These are phyloP conservation scores for Candida boleticola DNA, from an alignment of 805 yeast genomes.

Conservation along the genomic window DNA sequence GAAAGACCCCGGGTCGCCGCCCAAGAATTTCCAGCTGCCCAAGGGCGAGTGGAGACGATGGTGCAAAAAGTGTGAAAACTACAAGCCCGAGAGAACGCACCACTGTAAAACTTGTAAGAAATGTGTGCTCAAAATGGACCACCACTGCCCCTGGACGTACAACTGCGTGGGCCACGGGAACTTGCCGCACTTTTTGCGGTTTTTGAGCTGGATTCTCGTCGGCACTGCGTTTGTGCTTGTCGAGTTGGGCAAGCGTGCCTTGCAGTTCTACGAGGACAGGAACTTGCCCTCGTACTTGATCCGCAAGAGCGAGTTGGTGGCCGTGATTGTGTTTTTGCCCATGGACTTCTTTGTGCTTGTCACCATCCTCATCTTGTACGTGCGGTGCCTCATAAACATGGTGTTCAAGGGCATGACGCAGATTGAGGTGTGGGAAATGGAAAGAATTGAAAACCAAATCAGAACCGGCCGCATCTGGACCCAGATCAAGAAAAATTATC, in stretches of 20 bases:
- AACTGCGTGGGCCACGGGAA: slow-evolving; percentile 85
- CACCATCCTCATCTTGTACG: slow-evolving; percentile 55
- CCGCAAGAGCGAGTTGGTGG: slow-evolving; percentile 49
- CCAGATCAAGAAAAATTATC: slow-evolving; percentile 45
- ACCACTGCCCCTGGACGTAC: slow-evolving; percentile 90
- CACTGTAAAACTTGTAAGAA: slow-evolving; percentile 77
- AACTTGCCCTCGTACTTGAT: slow-evolving; percentile 57
- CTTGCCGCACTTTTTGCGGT: slow-evolving; percentile 76
- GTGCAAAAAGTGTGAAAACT: slow-evolving; percentile 68
- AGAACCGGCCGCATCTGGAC: slow-evolving; percentile 54
- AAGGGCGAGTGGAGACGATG: slow-evolving; percentile 59
- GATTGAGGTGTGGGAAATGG: slow-evolving; percentile 91
- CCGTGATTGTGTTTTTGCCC: slow-evolving; percentile 55
- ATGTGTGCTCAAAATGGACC: slow-evolving; percentile 90
- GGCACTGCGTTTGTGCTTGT: slow-evolving; percentile 48
- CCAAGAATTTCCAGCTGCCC: slow-evolving; percentile 42
- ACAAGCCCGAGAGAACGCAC: slow-evolving; percentile 82
- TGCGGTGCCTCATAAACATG: slow-evolving; percentile 60
- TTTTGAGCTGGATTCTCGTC: slow-evolving; percentile 62
- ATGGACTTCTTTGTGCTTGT: slow-evolving; percentile 57
- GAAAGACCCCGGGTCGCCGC: slow-evolving; percentile 68
- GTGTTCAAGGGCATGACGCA: slow-evolving; percentile 72
- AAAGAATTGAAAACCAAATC: slow-evolving; percentile 69
- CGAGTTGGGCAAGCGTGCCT: slow-evolving; percentile 40
- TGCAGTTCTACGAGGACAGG: slow-evolving; percentile 45